phyloP scores from a whole-genome alignment of 2,329 filamentous ascomycete species.

The Ceratocystis variospora region DNA sequence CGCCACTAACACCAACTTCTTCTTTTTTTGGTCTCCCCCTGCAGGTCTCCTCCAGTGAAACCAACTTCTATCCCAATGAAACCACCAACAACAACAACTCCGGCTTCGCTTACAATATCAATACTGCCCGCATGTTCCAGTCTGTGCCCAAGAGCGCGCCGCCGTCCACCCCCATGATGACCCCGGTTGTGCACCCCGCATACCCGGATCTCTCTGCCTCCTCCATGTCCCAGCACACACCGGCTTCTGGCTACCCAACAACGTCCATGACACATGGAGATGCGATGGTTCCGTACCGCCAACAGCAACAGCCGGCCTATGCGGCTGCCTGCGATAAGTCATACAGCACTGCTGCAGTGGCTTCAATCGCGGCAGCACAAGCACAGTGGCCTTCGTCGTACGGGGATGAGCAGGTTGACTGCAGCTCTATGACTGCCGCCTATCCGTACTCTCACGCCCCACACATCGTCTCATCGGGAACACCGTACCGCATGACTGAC shows the following conservation, averaged over 20 bases:
- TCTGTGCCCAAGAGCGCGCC: constrained; percentile 23
- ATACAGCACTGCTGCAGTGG: neutral
- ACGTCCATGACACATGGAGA: constrained; percentile 21
- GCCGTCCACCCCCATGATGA: constrained; percentile 21
- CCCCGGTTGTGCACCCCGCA: constrained; percentile 2
- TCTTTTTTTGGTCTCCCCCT: neutral
- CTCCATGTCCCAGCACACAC: constrained; percentile 9
- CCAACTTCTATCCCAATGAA: constrained; percentile 25
- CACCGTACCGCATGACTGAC: constrained; percentile 26
- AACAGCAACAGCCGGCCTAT: neutral
- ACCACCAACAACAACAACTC: constrained; percentile 17
- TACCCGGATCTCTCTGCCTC: constrained; percentile 8
- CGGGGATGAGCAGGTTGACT: constrained; percentile 29
- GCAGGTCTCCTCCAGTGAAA: constrained; percentile 31
- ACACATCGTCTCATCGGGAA: constrained; percentile 26
- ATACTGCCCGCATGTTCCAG: constrained; percentile 27
- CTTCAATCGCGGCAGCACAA: neutral
- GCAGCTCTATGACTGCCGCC: constrained; percentile 26
- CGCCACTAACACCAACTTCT: neutral
- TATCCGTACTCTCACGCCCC: constrained; percentile 24
- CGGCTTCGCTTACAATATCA: constrained; percentile 28
- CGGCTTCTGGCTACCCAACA: constrained; percentile 25
- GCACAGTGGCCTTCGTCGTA: constrained; percentile 27
- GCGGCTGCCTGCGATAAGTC: neutral
- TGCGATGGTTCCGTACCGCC: constrained; percentile 27